Evolutionary conservation across 139 green algal genomes (phyloP), one percentile per base, ranked within the genome.

Genomic region (Nannochloris sp.): DNA sequence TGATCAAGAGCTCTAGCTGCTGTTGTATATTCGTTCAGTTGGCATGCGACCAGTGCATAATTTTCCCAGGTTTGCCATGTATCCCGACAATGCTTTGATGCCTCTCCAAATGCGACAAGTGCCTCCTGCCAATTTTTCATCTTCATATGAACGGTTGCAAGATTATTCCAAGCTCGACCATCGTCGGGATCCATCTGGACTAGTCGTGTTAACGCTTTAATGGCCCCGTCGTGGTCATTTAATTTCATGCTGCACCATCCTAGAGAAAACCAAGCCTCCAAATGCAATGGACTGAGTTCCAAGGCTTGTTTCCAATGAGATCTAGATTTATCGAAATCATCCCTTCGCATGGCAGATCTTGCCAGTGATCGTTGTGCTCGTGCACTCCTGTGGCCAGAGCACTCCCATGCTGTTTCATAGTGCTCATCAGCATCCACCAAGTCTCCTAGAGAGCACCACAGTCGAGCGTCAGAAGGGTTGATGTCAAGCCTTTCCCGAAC

Each of bases 31-130:
- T 84, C 49, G 4, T 62, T 48, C 10, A 74, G 63, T 29, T 45
- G 16, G 17, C 13, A 23, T 26, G 60, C 33, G 3, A 66, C 60
- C 1, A 13, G 12, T 56, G 82, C 84, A 46, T 91, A 92, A 69
- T 96, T 96, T 64, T 91, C 80, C 90, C 90, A 96, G 8, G 82
- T 82, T 71, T 94, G 87, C 90, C 90, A 96, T 72, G 61, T 86
- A 51, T 89, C 81, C 4, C 83, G 68, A 65, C 87, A 87, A 71
- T 87, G 71, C 68, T 84, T 86, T 11, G 85, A 59, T 0, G 83
- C 78, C 70, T 95, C 82, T 46, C 57, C 33, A 37, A 79, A 62
- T 16, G 77, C 70, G n/a, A 59, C 62, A 40, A 70, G 79, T 23
- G 70, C 76, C 50, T 70, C 53, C 4, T 17, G 25, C 62, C 63